Percentiles rank a stretch among this genome's conserved stretches.
These are phyloP conservation scores for Selaginella tamariscina DNA, from an alignment of 75 land plant species.

Conservation along the genomic window DNA sequence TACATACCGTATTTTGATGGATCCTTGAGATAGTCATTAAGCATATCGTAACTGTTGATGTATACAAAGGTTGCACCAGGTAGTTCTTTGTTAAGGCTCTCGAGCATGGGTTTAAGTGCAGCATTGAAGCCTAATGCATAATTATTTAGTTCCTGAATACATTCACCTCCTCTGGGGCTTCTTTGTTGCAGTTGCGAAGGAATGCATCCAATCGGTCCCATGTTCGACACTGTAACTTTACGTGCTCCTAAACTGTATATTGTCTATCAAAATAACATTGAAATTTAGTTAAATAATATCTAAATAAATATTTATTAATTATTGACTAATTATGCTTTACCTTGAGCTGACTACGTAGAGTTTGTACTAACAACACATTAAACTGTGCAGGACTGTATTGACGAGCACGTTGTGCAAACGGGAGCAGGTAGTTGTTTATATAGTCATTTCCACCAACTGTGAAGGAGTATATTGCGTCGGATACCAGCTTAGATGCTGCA, in stretches of 20 bases:
- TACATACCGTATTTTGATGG: slow-evolving; percentile 46
- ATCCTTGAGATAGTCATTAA: slow-evolving; percentile 37
- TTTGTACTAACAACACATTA: neutral
- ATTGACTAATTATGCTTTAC: no score
- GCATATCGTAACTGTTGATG: slow-evolving; percentile 56
- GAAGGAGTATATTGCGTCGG: slow-evolving; percentile 9
- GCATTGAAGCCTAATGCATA: slow-evolving; percentile 47
- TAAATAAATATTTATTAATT: no score
- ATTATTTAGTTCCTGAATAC: slow-evolving; percentile 42
- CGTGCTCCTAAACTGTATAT: slow-evolving; percentile 80
- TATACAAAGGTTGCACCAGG: slow-evolving; percentile 44
- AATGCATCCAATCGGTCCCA: slow-evolving; percentile 77
- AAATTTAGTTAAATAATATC: no score
- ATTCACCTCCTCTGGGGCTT: slow-evolving; percentile 23
- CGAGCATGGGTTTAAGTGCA: slow-evolving; percentile 45
- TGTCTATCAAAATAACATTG: neutral
- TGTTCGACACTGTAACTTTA: slow-evolving; percentile 39
- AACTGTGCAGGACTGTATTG: slow-evolving; percentile 2
- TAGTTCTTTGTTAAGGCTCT: slow-evolving; percentile 38
- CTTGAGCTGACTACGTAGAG: slow-evolving; percentile 2
- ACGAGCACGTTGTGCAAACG: neutral
- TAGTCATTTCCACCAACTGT: slow-evolving; percentile 12
- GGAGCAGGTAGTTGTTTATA: slow-evolving; percentile 10
- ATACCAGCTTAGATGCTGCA: neutral
- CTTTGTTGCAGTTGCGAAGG: slow-evolving; percentile 53